phyloP scores from a whole-genome alignment of 2,329 filamentous ascomycete species.

The Verticillium albo-atrum region DNA sequence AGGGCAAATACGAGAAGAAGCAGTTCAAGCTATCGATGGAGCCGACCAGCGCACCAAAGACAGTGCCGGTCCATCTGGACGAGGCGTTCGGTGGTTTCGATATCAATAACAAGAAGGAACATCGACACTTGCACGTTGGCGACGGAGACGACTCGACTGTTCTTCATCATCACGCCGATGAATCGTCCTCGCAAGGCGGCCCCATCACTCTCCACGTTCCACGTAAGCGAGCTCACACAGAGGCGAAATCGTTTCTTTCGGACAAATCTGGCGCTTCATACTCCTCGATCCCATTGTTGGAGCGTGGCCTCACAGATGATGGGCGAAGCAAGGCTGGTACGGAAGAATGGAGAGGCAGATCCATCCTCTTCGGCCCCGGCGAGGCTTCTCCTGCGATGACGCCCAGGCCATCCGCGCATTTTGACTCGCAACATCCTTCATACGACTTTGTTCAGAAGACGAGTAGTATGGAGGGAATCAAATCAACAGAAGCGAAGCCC shows the following conservation, averaged over 20 bases:
- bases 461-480: slow-evolving; percentile 43
- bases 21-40: slow-evolving; percentile 35
- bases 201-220: slow-evolving; percentile 15
- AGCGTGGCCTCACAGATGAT: slow-evolving; percentile 58
- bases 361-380: slow-evolving; percentile 47
- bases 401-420: slow-evolving; percentile 10
- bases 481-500: slow-evolving; percentile 6
- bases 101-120: slow-evolving; percentile 31
- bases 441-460: slow-evolving; percentile 53
- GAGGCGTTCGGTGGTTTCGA: neutral
- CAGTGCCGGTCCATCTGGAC: slow-evolving; percentile 3
- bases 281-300: slow-evolving; percentile 70
- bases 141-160: slow-evolving; percentile 31
- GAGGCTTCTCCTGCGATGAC: slow-evolving; percentile 20
- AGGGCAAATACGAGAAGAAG: slow-evolving; percentile 72
- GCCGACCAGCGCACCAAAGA: slow-evolving; percentile 17
- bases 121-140: slow-evolving; percentile 40
- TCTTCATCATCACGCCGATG: slow-evolving; percentile 14
- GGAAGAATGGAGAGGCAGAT: slow-evolving; percentile 50
- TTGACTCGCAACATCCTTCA: slow-evolving; percentile 32
- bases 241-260: slow-evolving; percentile 45
- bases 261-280: slow-evolving; percentile 69
- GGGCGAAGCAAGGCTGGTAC: slow-evolving; percentile 34
- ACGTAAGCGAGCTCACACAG: slow-evolving; percentile 22
- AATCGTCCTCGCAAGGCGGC: slow-evolving; percentile 11